phyloP scores from a whole-genome alignment of 2,329 filamentous ascomycete species.

The Claviceps quebecensis region DNA sequence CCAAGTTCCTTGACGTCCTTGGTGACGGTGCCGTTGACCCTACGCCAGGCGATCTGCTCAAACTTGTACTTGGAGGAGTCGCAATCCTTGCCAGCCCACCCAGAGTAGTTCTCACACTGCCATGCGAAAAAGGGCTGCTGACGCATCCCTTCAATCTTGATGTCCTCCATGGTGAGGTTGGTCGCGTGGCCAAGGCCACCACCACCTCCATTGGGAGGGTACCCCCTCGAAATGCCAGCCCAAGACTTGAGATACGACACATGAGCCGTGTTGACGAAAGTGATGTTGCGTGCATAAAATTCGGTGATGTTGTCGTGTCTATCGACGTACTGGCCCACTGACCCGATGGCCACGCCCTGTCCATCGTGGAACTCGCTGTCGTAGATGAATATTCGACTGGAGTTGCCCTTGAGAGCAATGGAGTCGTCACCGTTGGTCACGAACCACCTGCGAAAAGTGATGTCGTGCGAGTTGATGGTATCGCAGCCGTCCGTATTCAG shows the following conservation, averaged over 20 bases:
- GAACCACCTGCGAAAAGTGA: slow-evolving; percentile 35
- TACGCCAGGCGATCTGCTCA: slow-evolving; percentile 14
- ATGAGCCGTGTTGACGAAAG: slow-evolving; percentile 29
- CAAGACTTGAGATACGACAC: slow-evolving; percentile 45
- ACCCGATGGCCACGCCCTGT: slow-evolving; percentile 41
- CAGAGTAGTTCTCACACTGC: slow-evolving; percentile 23
- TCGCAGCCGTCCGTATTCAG: slow-evolving; percentile 32
- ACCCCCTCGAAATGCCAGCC: slow-evolving; percentile 35
- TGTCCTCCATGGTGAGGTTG: slow-evolving; percentile 19
- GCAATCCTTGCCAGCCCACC: slow-evolving; percentile 20
- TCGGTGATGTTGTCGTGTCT: slow-evolving; percentile 34
- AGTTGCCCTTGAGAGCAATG: slow-evolving; percentile 41
- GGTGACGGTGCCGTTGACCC: slow-evolving; percentile 16
- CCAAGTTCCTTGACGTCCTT: slow-evolving; percentile 13
- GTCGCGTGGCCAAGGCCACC: slow-evolving; percentile 32
- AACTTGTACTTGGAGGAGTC: slow-evolving; percentile 20
- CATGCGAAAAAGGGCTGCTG: slow-evolving; percentile 19
- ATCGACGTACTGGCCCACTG: slow-evolving; percentile 39
- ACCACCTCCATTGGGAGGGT: slow-evolving; percentile 43
- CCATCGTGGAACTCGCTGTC: slow-evolving; percentile 35
- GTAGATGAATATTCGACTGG: slow-evolving; percentile 36
- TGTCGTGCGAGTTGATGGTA: slow-evolving; percentile 37
- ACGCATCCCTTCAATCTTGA: slow-evolving; percentile 14
- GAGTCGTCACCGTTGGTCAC: slow-evolving; percentile 39
- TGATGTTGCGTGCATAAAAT: slow-evolving; percentile 32